Evolutionary conservation across 2,329 filamentous ascomycete species (phyloP).

Genomic region (Hansfordia pulvinata): DNA sequence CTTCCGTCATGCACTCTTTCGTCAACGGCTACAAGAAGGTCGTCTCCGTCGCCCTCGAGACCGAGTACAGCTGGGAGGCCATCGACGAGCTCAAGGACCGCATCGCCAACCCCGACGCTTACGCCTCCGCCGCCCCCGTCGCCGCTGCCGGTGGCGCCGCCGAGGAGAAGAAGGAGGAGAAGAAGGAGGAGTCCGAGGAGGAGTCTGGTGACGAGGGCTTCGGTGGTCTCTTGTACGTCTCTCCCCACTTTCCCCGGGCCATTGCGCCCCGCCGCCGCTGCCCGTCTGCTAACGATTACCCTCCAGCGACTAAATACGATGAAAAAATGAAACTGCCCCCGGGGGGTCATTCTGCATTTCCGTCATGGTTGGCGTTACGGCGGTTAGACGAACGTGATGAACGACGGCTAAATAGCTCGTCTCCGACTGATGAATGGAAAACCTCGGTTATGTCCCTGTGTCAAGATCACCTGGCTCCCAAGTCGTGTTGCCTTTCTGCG

Average conservation of each 20-base stretch:
- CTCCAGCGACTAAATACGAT: constrained; percentile 36
- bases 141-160: constrained; percentile 41
- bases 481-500: too few relatives aligned
- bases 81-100: constrained; percentile 98
- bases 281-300: constrained; percentile 21
- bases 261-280: not conserved
- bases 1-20: constrained; percentile 90
- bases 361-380: constrained; percentile 30
- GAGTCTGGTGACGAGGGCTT: constrained; percentile 60
- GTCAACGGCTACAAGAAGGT: constrained; percentile 98
- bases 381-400: constrained; percentile 14
- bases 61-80: constrained; percentile 86
- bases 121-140: constrained; percentile 69
- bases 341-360: constrained; percentile 25
- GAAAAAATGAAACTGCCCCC: constrained; percentile 21
- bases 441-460: too few relatives aligned
- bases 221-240: constrained; percentile 62
- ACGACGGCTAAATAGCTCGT: too few relatives aligned
- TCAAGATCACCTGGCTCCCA: too few relatives aligned
- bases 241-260: too few relatives aligned
- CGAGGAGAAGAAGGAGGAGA: constrained; percentile 42
- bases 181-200: constrained; percentile 54
- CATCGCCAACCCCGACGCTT: constrained; percentile 96
- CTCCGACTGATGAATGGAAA: too few relatives aligned
- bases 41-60: constrained; percentile 77